Evolutionary conservation across 345 rosid species (phyloP).

Genomic region (Anastatica hierochuntica): DNA sequence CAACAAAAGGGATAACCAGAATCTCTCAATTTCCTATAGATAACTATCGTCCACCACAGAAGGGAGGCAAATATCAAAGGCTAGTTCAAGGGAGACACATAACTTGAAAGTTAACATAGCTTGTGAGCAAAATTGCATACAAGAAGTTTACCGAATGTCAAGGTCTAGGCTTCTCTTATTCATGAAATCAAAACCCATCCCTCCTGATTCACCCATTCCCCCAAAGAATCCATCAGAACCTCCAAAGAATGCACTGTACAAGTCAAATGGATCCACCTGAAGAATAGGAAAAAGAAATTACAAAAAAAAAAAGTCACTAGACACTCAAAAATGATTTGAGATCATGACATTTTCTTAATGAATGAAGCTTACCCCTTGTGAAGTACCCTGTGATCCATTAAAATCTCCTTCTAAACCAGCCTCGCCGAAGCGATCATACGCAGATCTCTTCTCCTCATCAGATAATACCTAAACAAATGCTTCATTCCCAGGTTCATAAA

Average conservation of each 20-base stretch:
- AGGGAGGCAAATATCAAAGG: neutral
- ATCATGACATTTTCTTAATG: neutral
- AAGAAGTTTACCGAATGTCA: slow-evolving; percentile 47
- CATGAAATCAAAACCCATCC: slow-evolving; percentile 47
- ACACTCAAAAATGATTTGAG: neutral
- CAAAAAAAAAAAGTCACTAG: neutral
- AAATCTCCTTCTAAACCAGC: slow-evolving; percentile 55
- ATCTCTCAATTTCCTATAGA: neutral
- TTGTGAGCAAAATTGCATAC: neutral
- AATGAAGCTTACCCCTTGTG: slow-evolving; percentile 43
- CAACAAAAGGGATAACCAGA: neutral
- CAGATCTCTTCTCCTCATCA: slow-evolving; percentile 84
- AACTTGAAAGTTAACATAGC: neutral
- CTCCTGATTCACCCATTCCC: slow-evolving; percentile 44
- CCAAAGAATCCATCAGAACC: slow-evolving; percentile 63
- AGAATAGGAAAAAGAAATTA: neutral
- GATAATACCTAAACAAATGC: slow-evolving; percentile 70
- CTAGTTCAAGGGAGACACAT: neutral
- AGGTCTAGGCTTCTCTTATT: slow-evolving; percentile 44
- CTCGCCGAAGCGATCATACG: slow-evolving; percentile 82
- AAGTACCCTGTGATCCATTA: slow-evolving; percentile 39
- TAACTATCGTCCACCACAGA: neutral
- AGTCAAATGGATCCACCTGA: slow-evolving; percentile 84
- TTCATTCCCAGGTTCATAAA: slow-evolving; percentile 25
- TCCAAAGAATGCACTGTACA: slow-evolving; percentile 76